These are phyloP conservation scores for Rosa multiflora DNA, from an alignment of 306 rosid species.

Conservation along the genomic window DNA sequence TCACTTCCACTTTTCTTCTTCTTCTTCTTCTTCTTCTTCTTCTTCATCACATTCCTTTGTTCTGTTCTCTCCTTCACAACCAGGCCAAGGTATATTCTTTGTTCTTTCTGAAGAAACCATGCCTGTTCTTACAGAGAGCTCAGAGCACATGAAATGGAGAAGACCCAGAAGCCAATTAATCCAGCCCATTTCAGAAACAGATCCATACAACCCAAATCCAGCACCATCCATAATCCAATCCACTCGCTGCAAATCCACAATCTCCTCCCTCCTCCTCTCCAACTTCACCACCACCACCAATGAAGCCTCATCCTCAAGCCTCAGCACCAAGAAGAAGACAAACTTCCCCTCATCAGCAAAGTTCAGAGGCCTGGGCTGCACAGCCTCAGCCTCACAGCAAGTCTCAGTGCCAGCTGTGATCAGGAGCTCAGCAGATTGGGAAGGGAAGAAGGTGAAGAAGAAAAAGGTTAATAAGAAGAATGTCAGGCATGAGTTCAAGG, in stretches of 20 bases:
- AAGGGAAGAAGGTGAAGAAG: constrained; percentile 57
- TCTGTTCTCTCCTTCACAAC: constrained; percentile 12
- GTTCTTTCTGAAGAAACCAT: constrained; percentile 33
- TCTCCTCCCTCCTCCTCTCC: constrained; percentile 75
- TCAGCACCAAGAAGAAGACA: constrained; percentile 51
- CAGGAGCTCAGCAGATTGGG: constrained; percentile 79
- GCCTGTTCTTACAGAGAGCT: constrained; percentile 51
- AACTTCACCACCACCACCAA: constrained; percentile 40
- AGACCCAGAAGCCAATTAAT: constrained; percentile 60
- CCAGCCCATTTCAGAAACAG: constrained; percentile 56
- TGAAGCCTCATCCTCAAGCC: constrained; percentile 42
- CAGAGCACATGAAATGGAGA: constrained; percentile 63
- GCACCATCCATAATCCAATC: constrained; percentile 57
- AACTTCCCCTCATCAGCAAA: constrained; percentile 53
- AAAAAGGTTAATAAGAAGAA: constrained; percentile 39
- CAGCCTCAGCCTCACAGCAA: constrained; percentile 69
- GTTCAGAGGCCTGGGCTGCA: constrained; percentile 82
- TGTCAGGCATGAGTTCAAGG: constrained; percentile 17
- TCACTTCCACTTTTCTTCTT: background rate
- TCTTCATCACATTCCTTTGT: constrained; percentile 18
- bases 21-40: background rate
- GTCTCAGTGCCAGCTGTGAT: constrained; percentile 88
- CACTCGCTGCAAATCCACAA: constrained; percentile 73
- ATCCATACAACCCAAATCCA: constrained; percentile 45
- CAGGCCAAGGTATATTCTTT: background rate